phyloP scores from a whole-genome alignment of 805 yeast genomes.

The Pichia pseudocactophila region DNA sequence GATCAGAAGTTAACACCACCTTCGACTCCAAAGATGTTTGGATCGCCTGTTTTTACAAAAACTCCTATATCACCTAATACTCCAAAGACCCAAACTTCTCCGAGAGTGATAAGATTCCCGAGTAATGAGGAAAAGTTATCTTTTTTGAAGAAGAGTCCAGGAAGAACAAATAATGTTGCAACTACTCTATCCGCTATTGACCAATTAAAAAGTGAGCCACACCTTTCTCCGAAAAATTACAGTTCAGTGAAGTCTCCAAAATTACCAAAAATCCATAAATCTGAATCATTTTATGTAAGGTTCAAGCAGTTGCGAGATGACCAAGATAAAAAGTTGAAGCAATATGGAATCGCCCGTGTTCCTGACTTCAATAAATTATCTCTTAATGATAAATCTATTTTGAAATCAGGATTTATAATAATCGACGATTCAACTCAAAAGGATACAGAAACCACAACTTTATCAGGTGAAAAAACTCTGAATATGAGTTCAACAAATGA shows the following conservation, averaged over 20 bases:
- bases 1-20: neutral
- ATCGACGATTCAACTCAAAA: slow-evolving; percentile 17
- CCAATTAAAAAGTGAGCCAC: too few relatives aligned
- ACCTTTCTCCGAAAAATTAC: too few relatives aligned
- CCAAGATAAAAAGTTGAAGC: slow-evolving; percentile 16
- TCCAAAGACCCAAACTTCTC: too few relatives aligned
- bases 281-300: slow-evolving; percentile 13
- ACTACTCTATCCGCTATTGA: too few relatives aligned
- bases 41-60: too few relatives aligned
- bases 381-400: slow-evolving; percentile 1
- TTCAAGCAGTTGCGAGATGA: slow-evolving; percentile 11
- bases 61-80: too few relatives aligned
- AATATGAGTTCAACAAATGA: neutral
- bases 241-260: too few relatives aligned
- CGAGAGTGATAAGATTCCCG: too few relatives aligned
- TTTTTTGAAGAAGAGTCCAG: too few relatives aligned
- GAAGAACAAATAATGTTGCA: too few relatives aligned
- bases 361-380: slow-evolving; percentile 11
- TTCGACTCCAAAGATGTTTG: too few relatives aligned
- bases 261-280: slow-evolving; percentile 1
- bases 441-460: neutral
- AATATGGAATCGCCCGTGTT: slow-evolving; percentile 19
- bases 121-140: too few relatives aligned
- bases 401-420: slow-evolving; percentile 11
- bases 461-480: neutral